These are phyloP conservation scores for Trypanosoma rangeli DNA, from an alignment of 208 protist species.

Conservation along the genomic window DNA sequence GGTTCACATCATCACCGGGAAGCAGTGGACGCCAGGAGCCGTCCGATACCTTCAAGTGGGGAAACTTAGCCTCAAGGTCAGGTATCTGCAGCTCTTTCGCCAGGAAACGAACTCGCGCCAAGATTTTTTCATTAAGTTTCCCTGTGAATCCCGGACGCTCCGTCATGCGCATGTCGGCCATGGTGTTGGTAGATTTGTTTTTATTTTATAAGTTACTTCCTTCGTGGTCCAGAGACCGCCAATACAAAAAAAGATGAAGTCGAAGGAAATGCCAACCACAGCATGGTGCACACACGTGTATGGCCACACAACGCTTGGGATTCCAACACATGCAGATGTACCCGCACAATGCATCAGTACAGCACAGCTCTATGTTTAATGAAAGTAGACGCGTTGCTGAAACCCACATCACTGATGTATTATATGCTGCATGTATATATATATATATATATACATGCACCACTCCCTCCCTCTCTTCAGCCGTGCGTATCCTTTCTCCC, in stretches of 20 bases:
- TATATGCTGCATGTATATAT: too few relatives aligned
- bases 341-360: too few relatives aligned
- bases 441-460: too few relatives aligned
- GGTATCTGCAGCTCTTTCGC: slow-evolving; percentile 37
- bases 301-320: too few relatives aligned
- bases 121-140: slow-evolving; percentile 56
- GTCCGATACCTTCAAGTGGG: slow-evolving; percentile 50
- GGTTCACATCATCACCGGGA: slow-evolving; percentile 26
- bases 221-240: neutral
- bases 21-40: slow-evolving; percentile 49
- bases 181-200: neutral
- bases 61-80: slow-evolving; percentile 53
- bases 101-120: slow-evolving; percentile 54
- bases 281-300: too few relatives aligned
- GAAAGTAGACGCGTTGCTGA: too few relatives aligned
- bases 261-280: too few relatives aligned
- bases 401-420: too few relatives aligned
- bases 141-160: slow-evolving; percentile 61
- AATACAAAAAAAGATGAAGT: too few relatives aligned
- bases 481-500: neutral
- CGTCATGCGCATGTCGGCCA: slow-evolving; percentile 27
- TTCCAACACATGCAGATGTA: too few relatives aligned
- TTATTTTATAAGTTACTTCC: neutral
- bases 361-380: too few relatives aligned
- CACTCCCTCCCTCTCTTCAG: too few relatives aligned